phyloP scores from a whole-genome alignment of 164 flowering plant genomes.

The Tetracentron sinense region DNA sequence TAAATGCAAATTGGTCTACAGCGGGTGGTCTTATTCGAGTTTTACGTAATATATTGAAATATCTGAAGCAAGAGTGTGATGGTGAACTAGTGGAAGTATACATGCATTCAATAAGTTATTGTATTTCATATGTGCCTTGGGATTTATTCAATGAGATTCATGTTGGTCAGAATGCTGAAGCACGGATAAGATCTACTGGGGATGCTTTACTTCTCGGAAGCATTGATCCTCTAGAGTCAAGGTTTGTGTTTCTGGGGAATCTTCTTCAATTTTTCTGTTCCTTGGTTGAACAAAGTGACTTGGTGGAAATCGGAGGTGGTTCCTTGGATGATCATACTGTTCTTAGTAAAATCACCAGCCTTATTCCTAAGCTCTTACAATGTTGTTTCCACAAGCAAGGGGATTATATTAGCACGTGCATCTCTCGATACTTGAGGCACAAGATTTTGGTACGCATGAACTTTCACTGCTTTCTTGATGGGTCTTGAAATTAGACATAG shows the following conservation, averaged over 20 bases:
- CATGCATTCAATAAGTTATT: conserved; percentile 29
- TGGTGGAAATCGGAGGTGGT: conserved; percentile 25
- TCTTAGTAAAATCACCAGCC: conserved; percentile 26
- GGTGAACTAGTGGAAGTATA: conserved; percentile 30
- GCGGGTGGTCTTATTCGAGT: conserved; percentile 44
- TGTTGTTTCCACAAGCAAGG: conserved; percentile 49
- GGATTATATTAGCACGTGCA: conserved; percentile 14
- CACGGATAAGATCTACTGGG: conserved; percentile 3
- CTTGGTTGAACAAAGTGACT: conserved; percentile 33
- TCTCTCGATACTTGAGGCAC: conserved; percentile 61
- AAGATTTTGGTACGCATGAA: conserved; percentile 63
- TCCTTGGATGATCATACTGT: conserved; percentile 22
- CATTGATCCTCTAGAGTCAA: conserved; percentile 11
- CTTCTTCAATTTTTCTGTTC: conserved; percentile 68
- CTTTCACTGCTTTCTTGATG: conserved; percentile 3
- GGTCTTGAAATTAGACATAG: background rate
- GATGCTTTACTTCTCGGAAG: conserved; percentile 13
- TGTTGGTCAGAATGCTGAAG: conserved; percentile 13
- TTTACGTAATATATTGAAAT: conserved; percentile 52
- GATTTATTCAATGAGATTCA: conserved; percentile 27
- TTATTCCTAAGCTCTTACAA: conserved; percentile 46
- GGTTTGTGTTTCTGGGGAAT: conserved; percentile 45
- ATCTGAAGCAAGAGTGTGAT: conserved; percentile 40
- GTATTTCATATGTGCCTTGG: conserved; percentile 46
- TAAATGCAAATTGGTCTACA: conserved; percentile 39